A percentile compares a stretch with the other conserved stretches of the same genome.
These are phyloP conservation scores for Aureobasidium sp. DNA, from an alignment of 2,329 filamentous ascomycete genomes.

Conservation along the genomic window DNA sequence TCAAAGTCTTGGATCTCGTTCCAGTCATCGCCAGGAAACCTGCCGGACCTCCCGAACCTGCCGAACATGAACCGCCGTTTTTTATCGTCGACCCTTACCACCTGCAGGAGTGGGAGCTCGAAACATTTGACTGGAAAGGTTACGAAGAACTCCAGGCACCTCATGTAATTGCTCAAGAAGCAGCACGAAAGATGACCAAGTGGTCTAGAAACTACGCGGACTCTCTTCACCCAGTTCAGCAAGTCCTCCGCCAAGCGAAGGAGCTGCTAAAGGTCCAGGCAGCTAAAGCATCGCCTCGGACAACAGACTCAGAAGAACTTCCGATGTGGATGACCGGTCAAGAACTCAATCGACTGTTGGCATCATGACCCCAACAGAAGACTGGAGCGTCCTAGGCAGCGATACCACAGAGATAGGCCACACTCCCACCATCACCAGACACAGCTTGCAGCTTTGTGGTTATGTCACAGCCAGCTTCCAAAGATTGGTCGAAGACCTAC, in stretches of 20 bases:
- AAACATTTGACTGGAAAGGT: no score
- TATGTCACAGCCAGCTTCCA: neutral
- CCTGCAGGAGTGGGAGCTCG: no score
- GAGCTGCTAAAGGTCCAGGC: neutral
- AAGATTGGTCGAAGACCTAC: no score
- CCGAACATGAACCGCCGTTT: neutral
- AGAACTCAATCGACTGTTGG: neutral
- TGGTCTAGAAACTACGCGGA: neutral
- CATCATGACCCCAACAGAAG: neutral
- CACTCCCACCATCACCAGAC: neutral
- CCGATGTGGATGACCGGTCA: neutral
- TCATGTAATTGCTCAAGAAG: fast-evolving
- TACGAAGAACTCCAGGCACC: no score
- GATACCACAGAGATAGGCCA: neutral
- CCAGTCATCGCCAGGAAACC: neutral
- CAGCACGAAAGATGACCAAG: neutral
- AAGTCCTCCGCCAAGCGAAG: neutral
- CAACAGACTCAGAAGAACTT: neutral
- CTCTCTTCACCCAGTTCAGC: neutral
- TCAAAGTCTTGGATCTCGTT: neutral
- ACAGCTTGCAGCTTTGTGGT: neutral
- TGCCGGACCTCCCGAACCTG: neutral
- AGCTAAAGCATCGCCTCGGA: neutral
- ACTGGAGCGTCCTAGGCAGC: neutral
- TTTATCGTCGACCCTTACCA: neutral